Percentiles rank a stretch among this genome's conserved stretches.
These are phyloP conservation scores for Auriscalpium microsporum DNA, from an alignment of 768 basidiomycete genomes.

Conservation along the genomic window DNA sequence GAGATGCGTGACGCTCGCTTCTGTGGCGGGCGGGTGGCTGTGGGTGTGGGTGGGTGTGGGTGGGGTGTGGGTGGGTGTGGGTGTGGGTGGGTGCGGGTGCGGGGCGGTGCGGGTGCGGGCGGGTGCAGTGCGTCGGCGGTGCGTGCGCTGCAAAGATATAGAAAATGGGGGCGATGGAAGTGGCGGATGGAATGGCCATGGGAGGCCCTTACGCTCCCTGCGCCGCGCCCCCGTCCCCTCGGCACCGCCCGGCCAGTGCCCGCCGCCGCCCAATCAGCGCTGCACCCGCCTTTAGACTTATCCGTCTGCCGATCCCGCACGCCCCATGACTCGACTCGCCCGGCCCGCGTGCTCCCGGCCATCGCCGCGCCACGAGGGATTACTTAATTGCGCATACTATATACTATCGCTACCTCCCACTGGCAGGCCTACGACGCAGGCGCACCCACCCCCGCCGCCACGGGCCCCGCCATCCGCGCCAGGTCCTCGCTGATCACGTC, in stretches of 20 bases:
- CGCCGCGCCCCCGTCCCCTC: neutral
- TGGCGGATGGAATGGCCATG: neutral
- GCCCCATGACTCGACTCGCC: no score
- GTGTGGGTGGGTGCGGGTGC: neutral
- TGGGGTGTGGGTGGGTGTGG: neutral
- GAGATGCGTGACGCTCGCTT: no score
- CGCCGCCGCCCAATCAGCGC: neutral
- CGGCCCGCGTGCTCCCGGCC: no score
- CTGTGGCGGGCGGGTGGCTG: conserved; percentile 7
- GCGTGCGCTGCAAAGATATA: neutral
- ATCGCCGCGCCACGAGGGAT: no score
- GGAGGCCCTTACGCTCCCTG: no score
- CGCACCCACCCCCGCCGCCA: neutral
- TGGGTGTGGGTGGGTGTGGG: neutral
- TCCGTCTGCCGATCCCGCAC: neutral
- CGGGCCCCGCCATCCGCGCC: conserved; percentile 3
- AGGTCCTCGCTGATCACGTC: conserved; percentile 58
- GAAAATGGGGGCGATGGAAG: neutral
- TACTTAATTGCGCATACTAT: no score
- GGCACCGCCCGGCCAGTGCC: neutral
- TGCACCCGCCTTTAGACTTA: no score
- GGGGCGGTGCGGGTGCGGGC: neutral
- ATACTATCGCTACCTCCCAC: no score
- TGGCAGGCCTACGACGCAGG: neutral
- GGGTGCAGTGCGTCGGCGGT: no score